Base-by-base conservation (phyloP, 495 filamentous ascomycete species). In the Talaromyces stipitatus region DNA sequence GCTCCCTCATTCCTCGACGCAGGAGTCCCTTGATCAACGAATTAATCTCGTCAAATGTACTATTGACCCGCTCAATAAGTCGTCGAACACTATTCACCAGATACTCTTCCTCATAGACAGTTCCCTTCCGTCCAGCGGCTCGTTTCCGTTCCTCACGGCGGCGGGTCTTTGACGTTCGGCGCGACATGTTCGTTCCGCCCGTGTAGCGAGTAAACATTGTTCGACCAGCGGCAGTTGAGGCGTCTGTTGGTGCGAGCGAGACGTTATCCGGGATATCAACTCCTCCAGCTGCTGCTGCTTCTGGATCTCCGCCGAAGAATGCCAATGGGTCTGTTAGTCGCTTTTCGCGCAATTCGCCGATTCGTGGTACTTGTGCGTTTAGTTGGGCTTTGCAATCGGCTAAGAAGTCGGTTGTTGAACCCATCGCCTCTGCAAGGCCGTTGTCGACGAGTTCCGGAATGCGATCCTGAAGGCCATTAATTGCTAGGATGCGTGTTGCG, bases 101-200 rank as follows among this genome's bases (percentile, higher is more conserved):
- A 67, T 98, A 97, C 70, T 97, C 94, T 68, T 97, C 94, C 64
- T 98, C 94, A 66, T 97, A 98, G 4, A 98, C 87, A 41, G 86
- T 96, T 14, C 94, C 94, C 77, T 97, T 96, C 69, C 95, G 90
- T 12, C 94, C 94, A 24, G 89, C 79, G 0, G 94, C 94, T 6
- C 91, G 81, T 82, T 98, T 98, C 63, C 95, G 85, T 77, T 98
- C 94, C 68, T 97, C 94, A 14, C 89, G 76, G 14, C 84, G 77
- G 14, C 90, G 81, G 58, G 92, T 96, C 75, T 90, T 91, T 51
- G 83, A 86, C 27, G 90, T 95, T 48, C 85, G 84, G 9, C 90
- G 79, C 18, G 87, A 86, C 1, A 83, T 77, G 8, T 64, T 68
- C 2, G 94, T 96, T 23, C 86, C 87, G 1, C 75, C 69, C 0